Evolutionary conservation across 768 basidiomycete species (phyloP).

Genomic region (Rhizopogon sp.): DNA sequence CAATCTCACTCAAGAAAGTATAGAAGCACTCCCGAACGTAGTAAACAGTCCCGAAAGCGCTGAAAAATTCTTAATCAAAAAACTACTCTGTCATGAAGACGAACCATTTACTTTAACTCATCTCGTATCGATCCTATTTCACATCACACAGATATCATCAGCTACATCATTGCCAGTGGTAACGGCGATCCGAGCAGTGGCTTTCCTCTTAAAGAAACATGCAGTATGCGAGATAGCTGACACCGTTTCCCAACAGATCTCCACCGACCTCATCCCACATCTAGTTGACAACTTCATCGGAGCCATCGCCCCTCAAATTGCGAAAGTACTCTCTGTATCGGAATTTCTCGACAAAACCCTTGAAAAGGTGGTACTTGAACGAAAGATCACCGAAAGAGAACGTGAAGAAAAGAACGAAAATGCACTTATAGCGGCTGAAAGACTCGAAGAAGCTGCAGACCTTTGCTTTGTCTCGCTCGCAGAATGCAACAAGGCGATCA

Average conservation of each 20-base stretch:
- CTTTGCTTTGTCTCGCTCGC: background rate
- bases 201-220: background rate
- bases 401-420: background rate
- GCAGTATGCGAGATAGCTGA: background rate
- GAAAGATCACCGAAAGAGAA: background rate
- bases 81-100: too few relatives aligned
- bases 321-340: background rate
- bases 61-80: too few relatives aligned
- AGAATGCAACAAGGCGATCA: background rate
- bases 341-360: too few relatives aligned
- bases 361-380: too few relatives aligned
- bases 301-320: background rate
- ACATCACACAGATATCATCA: background rate
- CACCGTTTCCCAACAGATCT: background rate
- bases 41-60: too few relatives aligned
- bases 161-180: background rate
- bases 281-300: background rate
- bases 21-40: too few relatives aligned
- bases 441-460: background rate
- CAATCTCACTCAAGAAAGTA: too few relatives aligned
- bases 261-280: too few relatives aligned
- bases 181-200: slow-evolving; percentile 1
- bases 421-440: background rate
- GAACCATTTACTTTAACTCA: too few relatives aligned
- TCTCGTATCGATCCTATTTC: background rate